phyloP scores from a whole-genome alignment of 768 basidiomycete genomes.

The Mycena polygramma region DNA sequence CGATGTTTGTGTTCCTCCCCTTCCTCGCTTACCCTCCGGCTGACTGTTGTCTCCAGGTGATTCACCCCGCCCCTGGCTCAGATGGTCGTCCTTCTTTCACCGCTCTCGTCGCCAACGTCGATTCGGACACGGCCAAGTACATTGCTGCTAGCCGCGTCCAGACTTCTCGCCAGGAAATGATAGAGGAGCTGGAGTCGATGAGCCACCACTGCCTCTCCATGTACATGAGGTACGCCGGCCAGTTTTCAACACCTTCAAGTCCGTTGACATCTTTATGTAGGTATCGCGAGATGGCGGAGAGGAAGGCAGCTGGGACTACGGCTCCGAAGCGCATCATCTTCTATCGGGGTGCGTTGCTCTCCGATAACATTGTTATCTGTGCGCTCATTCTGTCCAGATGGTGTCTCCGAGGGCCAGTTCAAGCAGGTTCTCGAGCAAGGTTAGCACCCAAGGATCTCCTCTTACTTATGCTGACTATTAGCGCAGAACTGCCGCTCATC shows the following conservation, averaged over 20 bases:
- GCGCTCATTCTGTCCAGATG: slow-evolving; percentile 53
- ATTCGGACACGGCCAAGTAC: slow-evolving; percentile 82
- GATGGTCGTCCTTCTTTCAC: slow-evolving; percentile 87
- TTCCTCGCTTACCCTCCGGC: background rate
- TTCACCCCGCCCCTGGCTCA: slow-evolving; percentile 85
- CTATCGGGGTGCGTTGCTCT: slow-evolving; percentile 68
- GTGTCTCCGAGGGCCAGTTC: slow-evolving; percentile 69
- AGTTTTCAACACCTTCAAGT: background rate
- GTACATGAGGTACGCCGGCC: slow-evolving; percentile 56
- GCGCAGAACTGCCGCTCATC: slow-evolving; percentile 69
- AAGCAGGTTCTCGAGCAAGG: slow-evolving; percentile 69
- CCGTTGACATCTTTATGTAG: background rate
- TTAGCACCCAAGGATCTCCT: slow-evolving; percentile 38
- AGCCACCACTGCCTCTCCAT: slow-evolving; percentile 57
- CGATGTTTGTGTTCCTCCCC: slow-evolving; percentile 51
- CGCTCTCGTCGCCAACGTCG: slow-evolving; percentile 84
- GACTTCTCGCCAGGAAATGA: slow-evolving; percentile 16
- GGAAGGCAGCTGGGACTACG: slow-evolving; percentile 53
- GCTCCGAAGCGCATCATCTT: slow-evolving; percentile 82
- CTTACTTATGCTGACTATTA: slow-evolving; percentile 5
- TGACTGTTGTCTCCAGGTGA: slow-evolving; percentile 53
- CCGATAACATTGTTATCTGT: slow-evolving; percentile 17
- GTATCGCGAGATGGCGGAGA: slow-evolving; percentile 70
- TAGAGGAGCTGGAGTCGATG: slow-evolving; percentile 49
- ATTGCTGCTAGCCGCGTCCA: slow-evolving; percentile 51